Evolutionary conservation across 176 grass and related monocot genomes (phyloP).

Genomic region (Triticum urartu): DNA sequence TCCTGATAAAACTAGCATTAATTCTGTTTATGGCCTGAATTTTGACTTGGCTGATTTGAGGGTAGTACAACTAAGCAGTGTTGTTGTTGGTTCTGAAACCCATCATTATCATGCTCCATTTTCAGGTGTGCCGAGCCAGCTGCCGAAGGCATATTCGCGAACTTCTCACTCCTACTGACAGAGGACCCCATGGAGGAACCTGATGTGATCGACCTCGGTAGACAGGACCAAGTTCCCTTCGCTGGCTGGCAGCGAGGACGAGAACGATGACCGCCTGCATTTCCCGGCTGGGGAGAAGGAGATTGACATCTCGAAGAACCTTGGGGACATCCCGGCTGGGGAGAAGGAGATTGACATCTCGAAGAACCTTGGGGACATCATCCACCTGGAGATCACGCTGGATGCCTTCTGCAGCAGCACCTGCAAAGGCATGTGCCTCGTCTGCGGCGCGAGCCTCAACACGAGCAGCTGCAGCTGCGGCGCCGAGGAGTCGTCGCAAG

Average conservation of each 20-base stretch:
- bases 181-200: slow-evolving; percentile 70
- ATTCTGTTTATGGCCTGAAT: no score
- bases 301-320: slow-evolving; percentile 56
- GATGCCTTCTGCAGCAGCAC: slow-evolving; percentile 54
- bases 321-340: no score
- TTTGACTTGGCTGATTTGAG: no score
- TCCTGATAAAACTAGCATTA: no score
- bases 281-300: slow-evolving; percentile 62
- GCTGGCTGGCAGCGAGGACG: not conserved
- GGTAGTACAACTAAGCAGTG: no score
- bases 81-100: no score
- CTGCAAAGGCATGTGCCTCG: slow-evolving; percentile 66
- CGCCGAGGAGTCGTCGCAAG: not conserved
- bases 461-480: not conserved
- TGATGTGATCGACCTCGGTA: slow-evolving; percentile 45
- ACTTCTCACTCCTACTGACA: slow-evolving; percentile 64
- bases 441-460: not conserved
- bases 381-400: slow-evolving; percentile 62
- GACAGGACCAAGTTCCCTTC: slow-evolving; percentile 25
- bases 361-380: no score
- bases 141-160: slow-evolving; percentile 60
- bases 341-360: no score
- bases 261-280: slow-evolving; percentile 56
- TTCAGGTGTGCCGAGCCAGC: slow-evolving; percentile 67
- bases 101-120: not conserved